These are phyloP conservation scores for Talaromyces adpressus DNA, from an alignment of 495 filamentous ascomycete genomes.

Conservation along the genomic window DNA sequence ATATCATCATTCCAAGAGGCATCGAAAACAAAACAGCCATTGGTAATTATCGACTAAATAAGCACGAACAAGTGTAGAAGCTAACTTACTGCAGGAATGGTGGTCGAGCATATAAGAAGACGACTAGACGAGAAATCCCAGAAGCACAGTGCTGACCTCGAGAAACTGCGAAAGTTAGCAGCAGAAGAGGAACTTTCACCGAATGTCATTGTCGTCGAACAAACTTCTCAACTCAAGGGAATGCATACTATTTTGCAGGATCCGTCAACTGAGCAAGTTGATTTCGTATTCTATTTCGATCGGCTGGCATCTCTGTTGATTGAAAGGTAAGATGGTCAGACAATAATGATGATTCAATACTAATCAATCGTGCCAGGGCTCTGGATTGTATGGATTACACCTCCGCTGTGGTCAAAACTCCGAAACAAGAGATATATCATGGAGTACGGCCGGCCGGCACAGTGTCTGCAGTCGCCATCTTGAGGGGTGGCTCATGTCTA, in stretches of 20 bases:
- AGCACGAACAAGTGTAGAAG: background rate
- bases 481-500: constrained; percentile 78
- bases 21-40: constrained; percentile 93
- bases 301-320: constrained; percentile 76
- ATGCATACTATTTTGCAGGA: constrained; percentile 90
- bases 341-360: background rate
- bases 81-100: constrained; percentile 58
- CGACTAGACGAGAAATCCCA: constrained; percentile 80
- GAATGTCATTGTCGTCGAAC: constrained; percentile 62
- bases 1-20: constrained; percentile 91
- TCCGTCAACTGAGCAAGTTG: constrained; percentile 70
- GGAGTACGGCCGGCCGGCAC: constrained; percentile 62
- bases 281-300: constrained; percentile 97
- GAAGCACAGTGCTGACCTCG: constrained; percentile 69
- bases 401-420: constrained; percentile 56
- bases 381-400: constrained; percentile 65
- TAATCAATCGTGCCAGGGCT: constrained; percentile 41
- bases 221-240: constrained; percentile 69
- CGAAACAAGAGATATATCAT: constrained; percentile 55
- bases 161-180: constrained; percentile 59
- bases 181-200: constrained; percentile 64
- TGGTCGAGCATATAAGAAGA: constrained; percentile 79
- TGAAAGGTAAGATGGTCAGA: constrained; percentile 50
- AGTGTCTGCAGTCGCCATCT: constrained; percentile 78
- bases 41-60: constrained; percentile 41